phyloP scores from a whole-genome alignment of 441 rosid genomes.

The Arabidopsis lyrata region DNA sequence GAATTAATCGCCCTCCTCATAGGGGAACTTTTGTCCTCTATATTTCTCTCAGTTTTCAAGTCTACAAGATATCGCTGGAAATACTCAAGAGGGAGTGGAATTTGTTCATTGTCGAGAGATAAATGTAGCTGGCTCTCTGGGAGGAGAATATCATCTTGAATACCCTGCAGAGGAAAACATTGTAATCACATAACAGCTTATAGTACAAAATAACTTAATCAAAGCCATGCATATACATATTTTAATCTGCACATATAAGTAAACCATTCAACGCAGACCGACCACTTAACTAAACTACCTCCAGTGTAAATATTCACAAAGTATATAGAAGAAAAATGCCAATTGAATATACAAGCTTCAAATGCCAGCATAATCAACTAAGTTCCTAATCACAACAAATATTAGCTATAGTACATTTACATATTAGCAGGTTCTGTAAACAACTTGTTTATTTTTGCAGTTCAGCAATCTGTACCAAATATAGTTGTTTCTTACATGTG shows the following conservation, averaged over 20 bases:
- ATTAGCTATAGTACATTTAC: slow-evolving; percentile 17
- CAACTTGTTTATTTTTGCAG: not conserved
- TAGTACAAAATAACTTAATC: slow-evolving; percentile 20
- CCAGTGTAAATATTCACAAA: slow-evolving; percentile 28
- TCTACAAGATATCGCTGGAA: slow-evolving; percentile 62
- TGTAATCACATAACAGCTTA: slow-evolving; percentile 26
- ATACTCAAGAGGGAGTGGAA: slow-evolving; percentile 75
- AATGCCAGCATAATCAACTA: not conserved
- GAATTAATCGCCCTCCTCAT: slow-evolving; percentile 56
- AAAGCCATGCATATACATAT: slow-evolving; percentile 11
- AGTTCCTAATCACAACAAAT: slow-evolving; percentile 12
- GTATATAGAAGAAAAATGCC: slow-evolving; percentile 6
- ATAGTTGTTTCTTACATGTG: slow-evolving; percentile 12
- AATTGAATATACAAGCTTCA: slow-evolving; percentile 21
- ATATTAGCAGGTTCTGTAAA: slow-evolving; percentile 24
- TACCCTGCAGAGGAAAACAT: slow-evolving; percentile 59
- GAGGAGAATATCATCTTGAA: slow-evolving; percentile 76
- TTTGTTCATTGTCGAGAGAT: slow-evolving; percentile 59
- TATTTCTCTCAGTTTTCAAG: slow-evolving; percentile 51
- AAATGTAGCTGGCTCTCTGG: slow-evolving; percentile 64
- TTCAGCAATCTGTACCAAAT: not conserved
- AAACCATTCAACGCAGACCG: slow-evolving; percentile 13
- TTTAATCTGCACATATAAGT: slow-evolving; percentile 3
- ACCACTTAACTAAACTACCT: slow-evolving; percentile 28
- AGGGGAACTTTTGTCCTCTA: slow-evolving; percentile 49